Evolutionary conservation across 352 stramenopile genomes (phyloP), one percentile per base, ranked within the genome.

Genomic region (Pythium guiyangense): DNA sequence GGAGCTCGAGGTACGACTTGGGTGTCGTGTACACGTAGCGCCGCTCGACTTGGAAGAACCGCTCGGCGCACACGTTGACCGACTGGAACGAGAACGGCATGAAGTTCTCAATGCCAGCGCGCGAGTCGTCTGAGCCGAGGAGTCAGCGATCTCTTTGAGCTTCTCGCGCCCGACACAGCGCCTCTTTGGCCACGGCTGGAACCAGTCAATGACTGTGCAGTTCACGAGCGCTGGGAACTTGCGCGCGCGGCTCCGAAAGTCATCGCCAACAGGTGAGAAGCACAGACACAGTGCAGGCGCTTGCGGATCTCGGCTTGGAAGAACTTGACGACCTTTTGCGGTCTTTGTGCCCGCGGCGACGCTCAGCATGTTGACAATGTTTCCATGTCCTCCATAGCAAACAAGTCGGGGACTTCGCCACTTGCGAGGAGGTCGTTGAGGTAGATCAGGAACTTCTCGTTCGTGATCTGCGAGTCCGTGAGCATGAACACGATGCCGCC

Each of bases 401-500:
- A 98, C 15, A 98, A 70, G 57, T 98, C 94, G 0, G 92, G 90
- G 39, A 98, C 96, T 56, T 98, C 94, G 20, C 94, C 94, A 0
- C 79, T 96, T 0, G 94, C 93, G 9, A 98, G 69, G 27, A 98
- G 66, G 77, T 98, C 94, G 67, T 98, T 98, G 37, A 98, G 67
- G 60, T 96, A 97, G 52, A 98, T 97, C 17, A 98, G 71, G 69
- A 98, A 98, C 40, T 96, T 90, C 62, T 98, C 94, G 71, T 98
- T 98, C 12, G 92, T 97, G 65, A 98, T 98, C 66, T 98, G 91
- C 4, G 82, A 96, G 62, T 98, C 95, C 1, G 90, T 97, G 10
- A 98, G 72, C 63, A 98, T 88, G 62, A 98, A 98, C 45, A 98
- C 90, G 35, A 98, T 73, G 4, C 89, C 91, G 37, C 79, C 80